Percentiles rank a stretch among this genome's conserved stretches.
Evolutionary conservation across 768 basidiomycete species (phyloP).

Genomic region (Heimioporus sp.): DNA sequence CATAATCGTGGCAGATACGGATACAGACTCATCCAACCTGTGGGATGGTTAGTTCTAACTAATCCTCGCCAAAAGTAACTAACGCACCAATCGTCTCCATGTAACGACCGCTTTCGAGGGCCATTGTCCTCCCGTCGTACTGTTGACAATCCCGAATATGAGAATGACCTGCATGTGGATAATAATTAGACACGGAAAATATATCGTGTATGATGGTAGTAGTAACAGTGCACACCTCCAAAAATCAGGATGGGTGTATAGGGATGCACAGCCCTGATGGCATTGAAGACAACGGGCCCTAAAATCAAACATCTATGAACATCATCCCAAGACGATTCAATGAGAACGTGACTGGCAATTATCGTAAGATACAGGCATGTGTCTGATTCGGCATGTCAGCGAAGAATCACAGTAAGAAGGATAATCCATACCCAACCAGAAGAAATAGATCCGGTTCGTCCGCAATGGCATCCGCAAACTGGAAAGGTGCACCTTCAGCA

Average conservation of each 20-base stretch:
- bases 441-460: slow-evolving; percentile 85
- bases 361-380: slow-evolving; percentile 78
- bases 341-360: slow-evolving; percentile 46
- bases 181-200: not conserved
- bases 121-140: slow-evolving; percentile 22
- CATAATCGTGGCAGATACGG: not conserved
- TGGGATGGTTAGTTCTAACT: not conserved
- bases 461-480: slow-evolving; percentile 77
- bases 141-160: slow-evolving; percentile 28
- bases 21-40: slow-evolving; percentile 61
- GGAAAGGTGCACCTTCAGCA: not conserved
- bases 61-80: not conserved
- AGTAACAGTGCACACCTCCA: slow-evolving; percentile 46
- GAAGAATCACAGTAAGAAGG: not conserved
- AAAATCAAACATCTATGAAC: not conserved
- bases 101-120: slow-evolving; percentile 82
- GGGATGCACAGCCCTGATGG: slow-evolving; percentile 70
- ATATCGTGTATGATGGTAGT: not conserved
- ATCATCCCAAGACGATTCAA: not conserved
- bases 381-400: slow-evolving; percentile 40
- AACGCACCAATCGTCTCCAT: slow-evolving; percentile 85
- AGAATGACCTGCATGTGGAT: slow-evolving; percentile 46
- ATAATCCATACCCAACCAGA: slow-evolving; percentile 53
- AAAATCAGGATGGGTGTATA: slow-evolving; percentile 80
- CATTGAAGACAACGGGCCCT: slow-evolving; percentile 74